Base-by-base conservation (phyloP, 2,329 filamentous ascomycete species). In the Monilinia laxa region DNA sequence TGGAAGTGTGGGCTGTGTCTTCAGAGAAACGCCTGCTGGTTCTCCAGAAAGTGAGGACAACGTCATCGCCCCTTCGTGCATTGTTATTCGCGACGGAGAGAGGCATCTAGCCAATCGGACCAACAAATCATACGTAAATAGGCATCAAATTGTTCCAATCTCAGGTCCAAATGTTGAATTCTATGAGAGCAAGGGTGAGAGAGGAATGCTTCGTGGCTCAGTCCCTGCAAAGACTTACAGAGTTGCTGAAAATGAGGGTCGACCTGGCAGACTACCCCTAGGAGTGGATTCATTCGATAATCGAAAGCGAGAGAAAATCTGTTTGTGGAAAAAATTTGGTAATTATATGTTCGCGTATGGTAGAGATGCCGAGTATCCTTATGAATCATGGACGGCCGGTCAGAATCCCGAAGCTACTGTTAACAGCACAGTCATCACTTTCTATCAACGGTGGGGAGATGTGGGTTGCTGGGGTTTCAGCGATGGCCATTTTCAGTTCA, bases 401-500 rank as follows among this genome's bases (percentile, higher is more conserved):
- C 40, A 47, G 28, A 56, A 63, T 10, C 52, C 58, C 18, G 52
- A 63, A 5, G 31, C 51, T 25, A 57, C 62, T 45, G 54, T 40
- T 10, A 63, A 63, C 23, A 49, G 81, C 49, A 86, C 88, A 70
- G 80, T 93, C 62, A 89, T 93, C 55, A 90, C 88, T 1, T 93
- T 93, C 71, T 94, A 93, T 76, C 91, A 94, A 79, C 84, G 91
- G 58, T 89, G 92, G 68, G 90, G 91, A 54, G 90, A 91, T 73
- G 90, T 93, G 40, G 90, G 90, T 20, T 90, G 91, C 77, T 93
- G 90, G 90, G 87, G 88, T 60, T 94, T 94, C 73, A 86, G 85
- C 66, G 90, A 94, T 75, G 91, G 91, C 2, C 90, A 91, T 73
- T 83, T 93, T 71, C 90, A 91, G 81, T 91, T 94, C 79, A 94